Evolutionary conservation across 2,329 filamentous ascomycete species (phyloP), one percentile per base, ranked within the genome.

Genomic region (Pseudocercospora pini-densiflorae): DNA sequence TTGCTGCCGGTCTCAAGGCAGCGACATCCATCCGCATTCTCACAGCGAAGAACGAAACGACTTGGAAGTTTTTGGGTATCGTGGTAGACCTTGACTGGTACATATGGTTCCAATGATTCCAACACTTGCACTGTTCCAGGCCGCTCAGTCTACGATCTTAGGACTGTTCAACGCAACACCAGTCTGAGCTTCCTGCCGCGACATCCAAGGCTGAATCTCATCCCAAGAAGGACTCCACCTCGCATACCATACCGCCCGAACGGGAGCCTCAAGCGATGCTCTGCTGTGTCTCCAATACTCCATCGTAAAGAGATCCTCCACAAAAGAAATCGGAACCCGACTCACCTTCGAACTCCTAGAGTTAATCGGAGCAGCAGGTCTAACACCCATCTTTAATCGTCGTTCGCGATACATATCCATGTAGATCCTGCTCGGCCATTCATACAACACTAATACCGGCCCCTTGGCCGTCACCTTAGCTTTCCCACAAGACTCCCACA

Each of bases 241-340:
- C 16, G 43, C 43, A 23, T n/a, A n/a, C 43, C 43, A 47, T 8
- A 47, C n/a, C n/a, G 43, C 43, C 43, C 21, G 1, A 2, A 19
- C 43, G 21, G 43, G 43, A 47, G 21, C 43, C n/a, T 19, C 2
- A 23, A 47, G 16, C 16, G 43, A 47, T 7, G 16, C n/a, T 12
- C 19, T 16, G 12, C 14, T 5, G n/a, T 47, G 43, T 10, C 9
- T 23, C 58, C 58, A 60, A 23, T 4, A 60, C 16, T 43, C 58
- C 19, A 6, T 47, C n/a, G 58, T 29, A n/a, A 60, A 60, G 6
- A 60, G 14, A 19, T n/a, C 40, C 24, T 60, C 58, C 31, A 60
- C n/a, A n/a, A 47, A 43, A 21, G 58, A 45, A 12, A 43, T 12
- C 5, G 36, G 58, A 8, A 60, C 58, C 7, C 58, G 43, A 47